Conservation (phyloP, 1,284 basidiomycete genomes). For the Leucocoprinus gongylophorus region DNA sequence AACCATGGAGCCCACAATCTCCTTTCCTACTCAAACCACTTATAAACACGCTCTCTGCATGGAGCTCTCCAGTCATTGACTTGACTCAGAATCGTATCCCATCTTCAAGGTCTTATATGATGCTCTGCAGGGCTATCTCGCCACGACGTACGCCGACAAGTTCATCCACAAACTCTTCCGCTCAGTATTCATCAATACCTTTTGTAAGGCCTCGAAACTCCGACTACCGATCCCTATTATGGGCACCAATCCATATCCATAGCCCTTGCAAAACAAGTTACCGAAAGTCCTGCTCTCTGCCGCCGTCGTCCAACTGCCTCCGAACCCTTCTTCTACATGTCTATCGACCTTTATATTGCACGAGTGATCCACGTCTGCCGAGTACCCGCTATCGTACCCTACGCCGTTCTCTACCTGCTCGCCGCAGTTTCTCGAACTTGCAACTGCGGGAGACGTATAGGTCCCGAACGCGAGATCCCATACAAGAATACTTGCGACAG, state of each 20-base stretch:
- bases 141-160: neutral
- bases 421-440: neutral
- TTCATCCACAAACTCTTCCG: neutral
- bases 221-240: neutral
- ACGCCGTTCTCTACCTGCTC: conserved; percentile 1
- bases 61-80: neutral
- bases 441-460: neutral
- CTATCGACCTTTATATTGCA: neutral
- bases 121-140: neutral
- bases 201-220: neutral
- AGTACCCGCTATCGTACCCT: neutral
- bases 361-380: neutral
- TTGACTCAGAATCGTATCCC: neutral
- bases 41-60: neutral
- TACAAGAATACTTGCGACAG: neutral
- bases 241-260: neutral
- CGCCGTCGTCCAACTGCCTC: neutral
- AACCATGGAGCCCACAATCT: neutral
- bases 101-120: neutral
- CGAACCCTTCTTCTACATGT: too few species aligned
- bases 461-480: neutral
- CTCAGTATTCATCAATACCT: neutral
- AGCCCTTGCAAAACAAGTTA: neutral
- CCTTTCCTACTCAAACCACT: neutral
- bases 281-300: neutral